Conservation (phyloP, 2,329 filamentous ascomycete genomes). For the Fusarium nisikadoi region DNA sequence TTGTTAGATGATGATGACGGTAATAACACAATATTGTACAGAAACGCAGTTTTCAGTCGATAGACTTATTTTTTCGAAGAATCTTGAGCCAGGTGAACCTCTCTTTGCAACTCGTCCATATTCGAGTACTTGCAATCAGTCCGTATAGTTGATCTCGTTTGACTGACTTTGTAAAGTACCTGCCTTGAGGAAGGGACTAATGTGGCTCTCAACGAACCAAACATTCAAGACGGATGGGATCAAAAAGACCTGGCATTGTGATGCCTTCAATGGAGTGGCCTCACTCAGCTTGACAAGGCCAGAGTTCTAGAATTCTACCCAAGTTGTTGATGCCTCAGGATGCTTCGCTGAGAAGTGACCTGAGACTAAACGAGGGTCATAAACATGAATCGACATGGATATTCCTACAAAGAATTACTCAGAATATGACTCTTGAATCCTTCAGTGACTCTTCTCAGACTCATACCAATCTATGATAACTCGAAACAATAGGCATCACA, state of each 20-base stretch:
- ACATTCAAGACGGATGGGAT: neutral
- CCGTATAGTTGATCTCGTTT: neutral
- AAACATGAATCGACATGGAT: neutral
- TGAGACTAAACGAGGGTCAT: neutral
- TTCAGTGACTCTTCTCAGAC: slow-evolving; percentile 29
- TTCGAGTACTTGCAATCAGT: slow-evolving; percentile 1
- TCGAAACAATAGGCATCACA: slow-evolving; percentile 16
- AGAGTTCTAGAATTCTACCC: slow-evolving; percentile 18
- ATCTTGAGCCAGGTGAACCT: neutral
- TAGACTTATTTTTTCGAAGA: neutral
- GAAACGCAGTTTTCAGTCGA: neutral
- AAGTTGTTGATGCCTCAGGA: slow-evolving; percentile 43
- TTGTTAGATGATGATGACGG: neutral
- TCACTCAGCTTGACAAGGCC: slow-evolving; percentile 3
- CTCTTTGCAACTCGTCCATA: slow-evolving; percentile 16
- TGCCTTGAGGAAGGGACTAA: neutral
- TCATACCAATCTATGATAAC: slow-evolving; percentile 8
- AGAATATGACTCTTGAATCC: slow-evolving; percentile 28
- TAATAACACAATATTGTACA: slow-evolving; percentile 25
- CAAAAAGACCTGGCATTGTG: neutral
- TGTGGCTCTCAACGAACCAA: neutral
- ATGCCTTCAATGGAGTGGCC: slow-evolving; percentile 29
- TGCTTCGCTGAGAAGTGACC: neutral
- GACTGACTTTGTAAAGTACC: neutral
- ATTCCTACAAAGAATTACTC: neutral